Evolutionary conservation across 2,329 filamentous ascomycete genomes (phyloP), one percentile per base, ranked within the genome.

Genomic region (Sporothrix pseudoabietina): DNA sequence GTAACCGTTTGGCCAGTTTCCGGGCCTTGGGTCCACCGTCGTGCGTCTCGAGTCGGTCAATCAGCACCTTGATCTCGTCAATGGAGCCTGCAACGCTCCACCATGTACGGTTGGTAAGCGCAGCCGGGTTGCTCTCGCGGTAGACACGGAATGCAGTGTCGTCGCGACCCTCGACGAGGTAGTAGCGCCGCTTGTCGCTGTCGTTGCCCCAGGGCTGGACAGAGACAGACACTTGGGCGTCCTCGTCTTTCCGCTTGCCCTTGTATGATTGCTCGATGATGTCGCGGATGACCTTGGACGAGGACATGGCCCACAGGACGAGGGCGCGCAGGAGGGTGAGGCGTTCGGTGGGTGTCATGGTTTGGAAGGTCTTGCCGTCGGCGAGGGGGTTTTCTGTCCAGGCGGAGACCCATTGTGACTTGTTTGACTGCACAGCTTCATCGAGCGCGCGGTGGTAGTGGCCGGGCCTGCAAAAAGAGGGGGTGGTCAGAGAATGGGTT

Each of bases 91-190:
- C 96, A 57, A 98, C 90, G 79, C 91, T 98, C 88, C 93, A 94
- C 96, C 96, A 99, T 32, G 93, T 94, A 75, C 89, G 83, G 75
- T 91, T 91, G 32, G 75, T 55, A 63, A 92, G 88, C 44, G 91
- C 87, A 5, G 90, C 90, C 14, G 93, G 92, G 78, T 97, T 97
- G 82, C 93, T 95, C 82, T 99, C 96, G 71, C 96, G 89, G 81
- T 99, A 99, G 61, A 99, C 88, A 75, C 96, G 89, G 82, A 99
- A 99, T 75, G 92, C 88, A 3, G 95, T 98, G 81, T 99, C 94
- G 78, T 98, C 95, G 77, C 93, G 89, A 14, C 96, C 96, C 82
- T 99, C 96, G 75, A 99, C 89, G 66, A 99, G 85, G 84, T 92
- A 99, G 82, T 98, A 99, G 74, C 94, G 90, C 72, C 96, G 90